phyloP scores from a whole-genome alignment of 2,329 filamentous ascomycete genomes.

The Plenodomus lindquistii region DNA sequence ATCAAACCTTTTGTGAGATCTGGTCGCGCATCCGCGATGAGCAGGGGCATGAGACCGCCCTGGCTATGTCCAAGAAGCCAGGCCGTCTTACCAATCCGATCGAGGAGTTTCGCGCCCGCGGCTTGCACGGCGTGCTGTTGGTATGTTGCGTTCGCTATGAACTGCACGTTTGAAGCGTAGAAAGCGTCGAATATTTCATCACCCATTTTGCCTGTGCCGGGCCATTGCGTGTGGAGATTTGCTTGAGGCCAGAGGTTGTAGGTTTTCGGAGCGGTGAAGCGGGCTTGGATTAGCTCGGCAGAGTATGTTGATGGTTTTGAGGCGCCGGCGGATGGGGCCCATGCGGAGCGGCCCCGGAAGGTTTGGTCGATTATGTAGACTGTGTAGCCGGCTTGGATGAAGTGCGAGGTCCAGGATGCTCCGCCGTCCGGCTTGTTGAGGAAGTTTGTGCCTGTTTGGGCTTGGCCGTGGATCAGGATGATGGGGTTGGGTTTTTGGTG shows the following conservation, averaged over 20 bases:
- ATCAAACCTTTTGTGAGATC: slow-evolving; percentile 54
- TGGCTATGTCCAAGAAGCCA: slow-evolving; percentile 54
- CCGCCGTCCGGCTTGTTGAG: slow-evolving; percentile 53
- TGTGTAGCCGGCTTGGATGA: slow-evolving; percentile 51
- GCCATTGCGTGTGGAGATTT: slow-evolving; percentile 50
- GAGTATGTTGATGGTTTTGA: slow-evolving; percentile 3
- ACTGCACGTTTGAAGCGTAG: slow-evolving; percentile 49
- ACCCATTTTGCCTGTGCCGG: slow-evolving; percentile 41
- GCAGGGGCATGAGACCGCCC: slow-evolving; percentile 48
- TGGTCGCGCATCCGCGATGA: slow-evolving; percentile 54
- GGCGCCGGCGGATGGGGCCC: slow-evolving; percentile 14
- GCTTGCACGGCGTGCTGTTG: slow-evolving; percentile 17
- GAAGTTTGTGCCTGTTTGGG: slow-evolving; percentile 25
- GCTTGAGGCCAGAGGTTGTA: slow-evolving; percentile 46
- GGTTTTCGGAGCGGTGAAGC: slow-evolving; percentile 11
- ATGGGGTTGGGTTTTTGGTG: slow-evolving; percentile 3
- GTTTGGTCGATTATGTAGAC: slow-evolving; percentile 55
- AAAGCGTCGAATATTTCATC: slow-evolving; percentile 56
- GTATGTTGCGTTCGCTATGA: slow-evolving; percentile 27
- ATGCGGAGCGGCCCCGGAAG: slow-evolving; percentile 50
- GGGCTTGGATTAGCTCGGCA: slow-evolving; percentile 1
- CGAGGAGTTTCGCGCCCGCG: slow-evolving; percentile 48
- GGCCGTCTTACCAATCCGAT: slow-evolving; percentile 44
- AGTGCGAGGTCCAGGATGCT: slow-evolving; percentile 56
- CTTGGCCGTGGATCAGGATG: slow-evolving; percentile 17